Percentiles rank a stretch among this genome's conserved stretches.
Evolutionary conservation across 1,284 basidiomycete genomes (phyloP).

Genomic region (Rhodotorula sp.): DNA sequence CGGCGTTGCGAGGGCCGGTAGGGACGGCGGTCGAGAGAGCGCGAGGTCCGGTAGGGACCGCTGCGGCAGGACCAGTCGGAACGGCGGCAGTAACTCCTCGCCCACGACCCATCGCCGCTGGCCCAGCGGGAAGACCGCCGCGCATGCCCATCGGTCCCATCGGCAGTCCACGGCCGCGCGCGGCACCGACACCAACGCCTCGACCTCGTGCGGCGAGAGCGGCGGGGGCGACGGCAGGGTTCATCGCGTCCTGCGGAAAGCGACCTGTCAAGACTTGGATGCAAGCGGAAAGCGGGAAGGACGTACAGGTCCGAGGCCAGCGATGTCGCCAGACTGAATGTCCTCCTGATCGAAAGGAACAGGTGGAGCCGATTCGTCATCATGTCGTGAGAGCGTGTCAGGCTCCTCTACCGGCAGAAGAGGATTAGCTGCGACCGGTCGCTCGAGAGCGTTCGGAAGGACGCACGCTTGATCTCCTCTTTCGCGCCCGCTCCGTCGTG

Average conservation of each 20-base stretch:
- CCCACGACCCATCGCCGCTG: not conserved
- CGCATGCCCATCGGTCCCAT: not conserved
- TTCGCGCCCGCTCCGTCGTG: not conserved
- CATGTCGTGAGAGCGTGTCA: not conserved
- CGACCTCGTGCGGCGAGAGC: conserved; percentile 7
- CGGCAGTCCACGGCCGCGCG: conserved; percentile 2
- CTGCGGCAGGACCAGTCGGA: conserved; percentile 60
- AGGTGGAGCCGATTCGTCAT: not conserved
- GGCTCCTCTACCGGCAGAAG: not conserved
- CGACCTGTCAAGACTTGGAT: not conserved
- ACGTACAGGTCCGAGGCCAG: conserved; percentile 19
- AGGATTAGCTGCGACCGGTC: not conserved
- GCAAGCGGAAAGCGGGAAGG: too few relatives aligned
- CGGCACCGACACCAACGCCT: conserved; percentile 6
- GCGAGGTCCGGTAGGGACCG: conserved; percentile 66
- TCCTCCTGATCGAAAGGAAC: conserved; percentile 1
- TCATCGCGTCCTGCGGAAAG: not conserved
- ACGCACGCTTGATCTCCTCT: conserved; percentile 13
- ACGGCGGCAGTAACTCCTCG: conserved; percentile 3
- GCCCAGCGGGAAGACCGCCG: not conserved
- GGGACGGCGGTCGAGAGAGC: conserved; percentile 65
- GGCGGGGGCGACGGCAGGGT: conserved; percentile 1
- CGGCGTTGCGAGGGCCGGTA: conserved; percentile 70
- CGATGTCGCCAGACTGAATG: conserved; percentile 27
- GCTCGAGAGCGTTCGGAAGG: not conserved